These are phyloP conservation scores for Aspergillus sp. DNA, from an alignment of 2,329 filamentous ascomycete genomes.

Conservation along the genomic window DNA sequence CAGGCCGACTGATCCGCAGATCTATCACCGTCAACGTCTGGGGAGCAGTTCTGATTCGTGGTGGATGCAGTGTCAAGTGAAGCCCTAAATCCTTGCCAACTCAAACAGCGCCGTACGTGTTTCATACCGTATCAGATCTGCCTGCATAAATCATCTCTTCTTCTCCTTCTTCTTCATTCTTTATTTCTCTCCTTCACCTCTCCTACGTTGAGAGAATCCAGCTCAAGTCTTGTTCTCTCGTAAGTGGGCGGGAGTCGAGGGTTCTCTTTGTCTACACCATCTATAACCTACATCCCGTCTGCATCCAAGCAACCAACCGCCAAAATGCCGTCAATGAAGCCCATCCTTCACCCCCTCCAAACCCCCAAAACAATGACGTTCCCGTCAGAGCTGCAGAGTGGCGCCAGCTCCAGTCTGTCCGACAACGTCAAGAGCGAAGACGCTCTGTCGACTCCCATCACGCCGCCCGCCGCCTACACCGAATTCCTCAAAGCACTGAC, in stretches of 20 bases:
- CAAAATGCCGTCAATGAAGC: conserved; percentile 33
- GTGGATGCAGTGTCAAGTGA: conserved; percentile 10
- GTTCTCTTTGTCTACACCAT: neutral
- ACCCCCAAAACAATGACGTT: conserved; percentile 45
- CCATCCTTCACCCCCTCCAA: conserved; percentile 39
- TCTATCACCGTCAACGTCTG: neutral
- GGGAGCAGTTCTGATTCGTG: conserved; percentile 6
- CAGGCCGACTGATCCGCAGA: neutral
- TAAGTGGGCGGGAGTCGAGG: neutral
- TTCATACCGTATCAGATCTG: conserved; percentile 6
- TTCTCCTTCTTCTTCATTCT: neutral
- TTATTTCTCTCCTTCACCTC: neutral
- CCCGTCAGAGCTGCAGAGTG: conserved; percentile 60
- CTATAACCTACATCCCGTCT: neutral
- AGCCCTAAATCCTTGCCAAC: conserved; percentile 8
- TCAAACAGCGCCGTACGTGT: conserved; percentile 5
- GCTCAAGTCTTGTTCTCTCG: neutral
- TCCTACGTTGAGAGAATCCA: neutral
- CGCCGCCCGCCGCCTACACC: conserved; percentile 82
- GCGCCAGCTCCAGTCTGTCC: conserved; percentile 50
- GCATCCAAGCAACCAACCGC: neutral
- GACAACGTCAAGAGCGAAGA: conserved; percentile 52
- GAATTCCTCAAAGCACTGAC: conserved; percentile 87
- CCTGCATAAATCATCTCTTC: conserved; percentile 3
- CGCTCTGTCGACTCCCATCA: conserved; percentile 76